phyloP scores from a whole-genome alignment of 805 yeast species.

The Clavispora vitiphila region DNA sequence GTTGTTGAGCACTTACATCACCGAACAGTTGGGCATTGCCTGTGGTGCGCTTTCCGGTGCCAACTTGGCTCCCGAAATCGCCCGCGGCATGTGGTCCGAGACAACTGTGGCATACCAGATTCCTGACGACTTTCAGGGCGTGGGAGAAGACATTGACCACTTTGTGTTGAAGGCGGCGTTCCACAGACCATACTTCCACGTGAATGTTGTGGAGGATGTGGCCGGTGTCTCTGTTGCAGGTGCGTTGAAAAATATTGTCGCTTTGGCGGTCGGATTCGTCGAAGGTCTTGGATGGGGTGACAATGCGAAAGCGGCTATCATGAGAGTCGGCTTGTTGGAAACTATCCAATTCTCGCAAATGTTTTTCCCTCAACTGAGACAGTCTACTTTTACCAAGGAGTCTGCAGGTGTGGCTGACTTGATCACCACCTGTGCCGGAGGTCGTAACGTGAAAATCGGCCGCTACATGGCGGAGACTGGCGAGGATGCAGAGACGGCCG shows the following conservation, averaged over 20 bases:
- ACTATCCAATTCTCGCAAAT: constrained; percentile 72
- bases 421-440: constrained; percentile 96
- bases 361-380: constrained; percentile 52
- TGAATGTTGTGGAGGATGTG: constrained; percentile 83
- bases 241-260: constrained; percentile 94
- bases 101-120: constrained; percentile 89
- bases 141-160: constrained; percentile 69
- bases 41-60: constrained; percentile 98
- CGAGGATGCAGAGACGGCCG: constrained; percentile 74
- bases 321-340: constrained; percentile 92
- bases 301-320: constrained; percentile 95
- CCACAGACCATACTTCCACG: constrained; percentile 99
- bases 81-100: constrained; percentile 93
- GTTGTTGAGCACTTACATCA: constrained; percentile 72
- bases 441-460: constrained; percentile 92
- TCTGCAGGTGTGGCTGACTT: constrained; percentile 97
- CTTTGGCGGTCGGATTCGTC: constrained; percentile 94
- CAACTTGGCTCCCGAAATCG: constrained; percentile 95
- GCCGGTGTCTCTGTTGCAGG: constrained; percentile 97
- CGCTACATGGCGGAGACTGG: constrained; percentile 77
- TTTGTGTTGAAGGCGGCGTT: constrained; percentile 70
- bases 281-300: constrained; percentile 99
- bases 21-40: constrained; percentile 74
- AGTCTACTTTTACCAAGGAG: constrained; percentile 85
- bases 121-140: constrained; percentile 65